Base-by-base conservation (phyloP, 208 protist species). In the Phytomonas sp. region DNA sequence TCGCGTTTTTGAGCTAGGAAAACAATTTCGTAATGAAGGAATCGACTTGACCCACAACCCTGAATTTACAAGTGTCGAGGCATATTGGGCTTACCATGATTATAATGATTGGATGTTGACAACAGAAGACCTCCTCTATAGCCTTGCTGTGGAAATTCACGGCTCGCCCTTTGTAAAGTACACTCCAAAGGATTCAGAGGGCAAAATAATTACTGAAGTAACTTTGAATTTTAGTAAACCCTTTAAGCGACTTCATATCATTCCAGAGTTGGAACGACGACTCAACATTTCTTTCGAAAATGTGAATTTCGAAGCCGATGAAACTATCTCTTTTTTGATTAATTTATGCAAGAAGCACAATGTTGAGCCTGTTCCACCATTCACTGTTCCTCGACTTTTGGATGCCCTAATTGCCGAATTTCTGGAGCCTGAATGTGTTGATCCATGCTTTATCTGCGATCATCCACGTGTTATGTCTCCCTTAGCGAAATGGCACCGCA, bases 41-140 rank as follows among this genome's bases (percentile, higher is more conserved):
- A 97, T 98, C 64, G 97, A 98, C 66, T 77, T 97, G 56, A 97
- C 93, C n/a, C 99, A 99, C 89, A 99, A 99, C 88, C 99, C 99
- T 46, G 99, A 99, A 81, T 99, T 99, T 83, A 99, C 99, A n/a
- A 99, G 98, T 33, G 93, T 90, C 69, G 99, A 99, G 83, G 99
- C 99, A 72, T 99, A 99, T 86, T 97, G 91, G 96, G 99, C 99
- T 0, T 99, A 99, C 82, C 89, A 92, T 56, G 99, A 99, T 79
- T 99, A 99, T 87, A 87, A 99, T 66, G 99, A 99, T 81, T 94
- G 99, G 69, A 99, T 99, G 87, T 71, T 77, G 0, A 74, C 99
- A 13, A 99, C 98, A 7, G 99, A 99, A 87, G 81, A 99, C 34
- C 72, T 98, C n/a, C 72, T 98, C 8, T 76, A 93, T 70, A 80